A percentile compares a stretch with the other conserved stretches of the same genome.
These are phyloP conservation scores for Candolleomyces eurysporus DNA, from an alignment of 768 basidiomycete genomes.

Conservation along the genomic window DNA sequence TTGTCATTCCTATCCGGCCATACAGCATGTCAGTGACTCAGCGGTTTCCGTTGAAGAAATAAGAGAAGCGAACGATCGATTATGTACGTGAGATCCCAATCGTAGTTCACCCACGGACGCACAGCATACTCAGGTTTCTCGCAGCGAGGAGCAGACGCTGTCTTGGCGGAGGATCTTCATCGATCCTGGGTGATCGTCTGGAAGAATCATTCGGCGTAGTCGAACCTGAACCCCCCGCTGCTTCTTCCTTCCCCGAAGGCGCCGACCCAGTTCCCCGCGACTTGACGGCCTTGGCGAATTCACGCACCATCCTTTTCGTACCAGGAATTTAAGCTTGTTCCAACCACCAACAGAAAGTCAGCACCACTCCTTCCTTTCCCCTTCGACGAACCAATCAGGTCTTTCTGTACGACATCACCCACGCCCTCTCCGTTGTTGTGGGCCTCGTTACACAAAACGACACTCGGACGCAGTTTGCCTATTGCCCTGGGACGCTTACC, in stretches of 20 bases:
- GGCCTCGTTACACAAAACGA: constrained; percentile 87
- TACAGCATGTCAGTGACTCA: too few relatives aligned
- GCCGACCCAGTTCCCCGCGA: constrained; percentile 39
- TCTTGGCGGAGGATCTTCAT: constrained; percentile 46
- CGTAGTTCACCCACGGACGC: constrained; percentile 75
- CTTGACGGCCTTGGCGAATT: constrained; percentile 77
- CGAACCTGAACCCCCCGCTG: constrained; percentile 15
- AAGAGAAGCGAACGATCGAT: constrained; percentile 50
- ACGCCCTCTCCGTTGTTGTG: constrained; percentile 88
- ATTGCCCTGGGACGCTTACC: constrained; percentile 80
- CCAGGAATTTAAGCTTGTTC: constrained; percentile 90
- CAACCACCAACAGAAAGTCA: constrained; percentile 85
- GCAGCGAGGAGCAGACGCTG: constrained; percentile 65
- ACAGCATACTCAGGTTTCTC: constrained; percentile 62
- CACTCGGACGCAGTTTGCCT: constrained; percentile 79
- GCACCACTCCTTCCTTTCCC: constrained; percentile 71
- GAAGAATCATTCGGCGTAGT: constrained; percentile 31
- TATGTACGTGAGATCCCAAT: constrained; percentile 79
- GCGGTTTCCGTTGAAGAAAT: too few relatives aligned
- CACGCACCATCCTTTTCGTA: constrained; percentile 87
- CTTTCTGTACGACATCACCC: constrained; percentile 78
- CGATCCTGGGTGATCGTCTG: constrained; percentile 37
- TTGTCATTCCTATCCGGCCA: constrained; percentile 60
- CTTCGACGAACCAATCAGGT: constrained; percentile 69
- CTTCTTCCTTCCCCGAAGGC: constrained; percentile 30